phyloP scores from a whole-genome alignment of 768 basidiomycete genomes.

The Tulasnella sp. region DNA sequence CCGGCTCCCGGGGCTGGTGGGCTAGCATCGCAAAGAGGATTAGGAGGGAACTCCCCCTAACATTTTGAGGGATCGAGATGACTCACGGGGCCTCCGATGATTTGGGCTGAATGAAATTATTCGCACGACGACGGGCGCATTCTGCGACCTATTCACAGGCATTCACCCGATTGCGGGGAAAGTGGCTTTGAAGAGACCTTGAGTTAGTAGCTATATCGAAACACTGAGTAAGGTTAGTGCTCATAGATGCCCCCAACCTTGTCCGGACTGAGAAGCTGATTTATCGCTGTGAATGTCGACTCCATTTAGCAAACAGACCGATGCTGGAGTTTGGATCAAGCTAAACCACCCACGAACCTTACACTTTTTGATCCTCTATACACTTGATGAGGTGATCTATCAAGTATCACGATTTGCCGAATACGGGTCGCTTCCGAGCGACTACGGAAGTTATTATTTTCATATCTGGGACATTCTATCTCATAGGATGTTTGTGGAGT shows the following conservation, averaged over 20 bases:
- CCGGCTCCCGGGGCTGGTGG: no score
- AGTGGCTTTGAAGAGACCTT: not conserved
- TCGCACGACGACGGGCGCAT: no score
- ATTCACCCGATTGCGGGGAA: not conserved
- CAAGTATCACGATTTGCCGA: not conserved
- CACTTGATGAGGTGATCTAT: not conserved
- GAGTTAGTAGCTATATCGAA: not conserved
- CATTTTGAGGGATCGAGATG: no score
- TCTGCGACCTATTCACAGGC: conserved; percentile 9
- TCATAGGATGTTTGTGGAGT: no score
- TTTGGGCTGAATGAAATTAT: no score
- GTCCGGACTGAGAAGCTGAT: no score
- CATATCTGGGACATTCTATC: no score
- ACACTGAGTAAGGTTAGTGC: not conserved
- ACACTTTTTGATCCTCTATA: not conserved
- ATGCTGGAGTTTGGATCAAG: not conserved
- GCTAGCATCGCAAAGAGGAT: no score
- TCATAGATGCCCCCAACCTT: no score
- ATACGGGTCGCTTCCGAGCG: not conserved
- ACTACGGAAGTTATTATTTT: not conserved
- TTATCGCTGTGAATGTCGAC: not conserved
- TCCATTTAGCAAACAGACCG: not conserved
- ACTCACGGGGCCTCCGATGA: no score
- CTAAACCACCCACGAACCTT: not conserved
- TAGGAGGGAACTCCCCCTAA: no score